Evolutionary conservation across 345 rosid genomes (phyloP).

Genomic region (Dipteronia dyeriana): DNA sequence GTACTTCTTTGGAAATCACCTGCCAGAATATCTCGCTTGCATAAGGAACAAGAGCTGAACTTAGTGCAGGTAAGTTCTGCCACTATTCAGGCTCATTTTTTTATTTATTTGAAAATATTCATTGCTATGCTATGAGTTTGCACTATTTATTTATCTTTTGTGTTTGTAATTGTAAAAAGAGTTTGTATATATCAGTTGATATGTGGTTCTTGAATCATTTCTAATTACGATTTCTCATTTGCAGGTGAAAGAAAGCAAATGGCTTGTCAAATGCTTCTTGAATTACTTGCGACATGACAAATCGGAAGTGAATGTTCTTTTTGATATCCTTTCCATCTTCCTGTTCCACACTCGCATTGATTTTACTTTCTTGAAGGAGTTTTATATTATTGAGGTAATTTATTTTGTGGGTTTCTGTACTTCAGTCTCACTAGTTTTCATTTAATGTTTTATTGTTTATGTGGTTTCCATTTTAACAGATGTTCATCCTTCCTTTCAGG

Average conservation of each 20-base stretch:
- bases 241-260: constrained; percentile 99
- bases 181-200: neutral
- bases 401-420: neutral
- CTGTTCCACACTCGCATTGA: constrained; percentile 92
- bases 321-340: constrained; percentile 91
- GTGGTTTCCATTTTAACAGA: constrained; percentile 6
- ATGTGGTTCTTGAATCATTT: constrained; percentile 10
- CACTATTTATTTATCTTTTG: neutral
- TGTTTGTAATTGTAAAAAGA: neutral
- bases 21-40: constrained; percentile 84
- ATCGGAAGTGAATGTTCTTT: constrained; percentile 83
- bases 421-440: neutral
- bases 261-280: constrained; percentile 97
- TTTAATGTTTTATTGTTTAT: neutral
- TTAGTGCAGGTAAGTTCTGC: constrained; percentile 74
- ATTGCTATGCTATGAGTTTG: neutral
- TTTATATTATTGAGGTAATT: constrained; percentile 93
- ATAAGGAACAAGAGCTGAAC: constrained; percentile 89
- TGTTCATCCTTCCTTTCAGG: constrained; percentile 46
- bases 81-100: neutral
- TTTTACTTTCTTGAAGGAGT: constrained; percentile 96
- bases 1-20: constrained; percentile 94
- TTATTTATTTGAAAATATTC: neutral
- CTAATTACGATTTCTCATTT: constrained; percentile 24
- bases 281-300: constrained; percentile 87